Evolutionary conservation across 2,329 filamentous ascomycete species (phyloP), one percentile per base, ranked within the genome.

Genomic region (Didymella sp.): DNA sequence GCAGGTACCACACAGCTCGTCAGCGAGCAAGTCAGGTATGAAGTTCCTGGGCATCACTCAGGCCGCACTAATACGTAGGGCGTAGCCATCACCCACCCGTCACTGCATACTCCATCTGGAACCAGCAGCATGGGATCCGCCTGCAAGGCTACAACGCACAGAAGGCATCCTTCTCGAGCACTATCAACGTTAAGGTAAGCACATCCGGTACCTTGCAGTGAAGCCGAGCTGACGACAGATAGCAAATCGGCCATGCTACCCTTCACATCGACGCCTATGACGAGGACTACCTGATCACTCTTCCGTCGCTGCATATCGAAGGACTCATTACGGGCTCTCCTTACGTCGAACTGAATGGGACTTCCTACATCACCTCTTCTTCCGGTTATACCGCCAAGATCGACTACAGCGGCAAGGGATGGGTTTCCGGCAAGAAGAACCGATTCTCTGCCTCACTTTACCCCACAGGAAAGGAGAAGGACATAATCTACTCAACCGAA

Each of bases 391-490:
- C 92, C 4, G 86, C 91, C 62, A 93, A 92, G 79, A 90, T 98
- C 70, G 92, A 96, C 74, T 99, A 96, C 80, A 90, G 87, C 59
- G 93, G 94, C 70, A 94, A 92, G 75, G 94, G 94, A 56, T 99
- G 94, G 94, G 78, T 99, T 9, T 92, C 89, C 42, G 95, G 94
- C 64, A 96, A 96, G 83, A 97, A 96, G 82, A 98, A 98, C 80
- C 90, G 85, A 54, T 92, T 98, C 74, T 86, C 82, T 12, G 94
- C 92, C 13, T 82, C 82, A 22, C 75, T 98, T 55, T 92, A 89
- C 78, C 90, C 76, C 78, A 87, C 79, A 60, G 85, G 82, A 60
- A 87, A 79, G 77, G 91, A 88, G 77, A 90, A 89, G 77, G 88
- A 90, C 49, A 84, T 86, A 59, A 81, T 89, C 45, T 97, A 94